Base-by-base conservation (phyloP, 2,329 filamentous ascomycete species). In the Exophiala aquamarina region DNA sequence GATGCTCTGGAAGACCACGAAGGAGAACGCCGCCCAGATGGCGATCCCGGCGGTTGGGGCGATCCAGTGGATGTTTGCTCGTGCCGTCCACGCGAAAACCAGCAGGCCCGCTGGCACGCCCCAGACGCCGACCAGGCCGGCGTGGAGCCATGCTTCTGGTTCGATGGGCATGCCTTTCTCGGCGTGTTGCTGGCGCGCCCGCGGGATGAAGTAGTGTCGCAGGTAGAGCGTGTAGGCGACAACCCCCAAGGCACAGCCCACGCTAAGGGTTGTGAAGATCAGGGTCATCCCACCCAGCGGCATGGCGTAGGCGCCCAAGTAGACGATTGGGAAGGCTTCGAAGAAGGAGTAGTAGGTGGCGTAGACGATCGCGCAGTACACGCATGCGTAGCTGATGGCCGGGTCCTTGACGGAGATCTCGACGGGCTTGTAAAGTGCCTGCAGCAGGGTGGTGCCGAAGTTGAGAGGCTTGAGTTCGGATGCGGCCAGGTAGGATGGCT, bases 321-420 rank as follows among this genome's bases (percentile, higher is more conserved):
- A 86, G 44, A 86, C 80, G 9, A 83, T 67, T 2, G 82, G 81
- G 63, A 86, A 85, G n/a, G 77, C 77, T 58, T 85, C 82, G 60
- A 86, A 86, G 66, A 77, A 85, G 11, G 69, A 69, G 52, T 77
- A 77, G 44, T 67, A 68, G 10, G 50, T 53, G 2, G 57, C 66
- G 42, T 68, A 85, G 55, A 79, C 74, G 57, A 84, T 74, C 41
- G 75, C 75, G 2, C 76, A 79, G 64, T 84, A 86, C 33, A 82
- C 47, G 57, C 82, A 78, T 1, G 80, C 74, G 62, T 84, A 83
- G 4, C 77, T 61, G 3, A 86, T 74, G n/a, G 81, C 78, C 0
- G 82, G 82, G 47, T 84, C 81, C 59, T 80, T 77, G 60, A 82
- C 55, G 4, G 74, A 44, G 38, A 51, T 55, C 19, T 51, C 44